These are phyloP conservation scores for Coriaria nepalensis DNA, from an alignment of 306 rosid genomes.

Conservation along the genomic window DNA sequence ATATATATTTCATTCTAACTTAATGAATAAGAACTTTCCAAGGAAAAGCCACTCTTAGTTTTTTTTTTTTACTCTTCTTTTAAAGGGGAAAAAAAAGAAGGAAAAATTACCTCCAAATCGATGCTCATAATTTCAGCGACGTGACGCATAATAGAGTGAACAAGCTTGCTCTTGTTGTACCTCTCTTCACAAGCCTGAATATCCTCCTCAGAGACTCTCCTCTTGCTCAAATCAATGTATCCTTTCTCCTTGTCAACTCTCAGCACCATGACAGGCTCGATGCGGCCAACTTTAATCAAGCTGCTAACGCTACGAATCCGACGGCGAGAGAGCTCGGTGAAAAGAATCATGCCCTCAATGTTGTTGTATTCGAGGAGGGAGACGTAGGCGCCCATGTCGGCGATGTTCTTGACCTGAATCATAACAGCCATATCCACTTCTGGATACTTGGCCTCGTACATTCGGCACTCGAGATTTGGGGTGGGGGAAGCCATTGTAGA, in stretches of 20 bases:
- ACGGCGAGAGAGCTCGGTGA: slow-evolving; percentile 96
- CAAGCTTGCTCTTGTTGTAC: slow-evolving; percentile 90
- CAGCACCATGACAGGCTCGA: slow-evolving; percentile 80
- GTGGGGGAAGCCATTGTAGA: slow-evolving; percentile 28
- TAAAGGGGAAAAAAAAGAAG: too few relatives aligned
- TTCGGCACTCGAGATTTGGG: slow-evolving; percentile 77
- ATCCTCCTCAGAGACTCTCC: slow-evolving; percentile 92
- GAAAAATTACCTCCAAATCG: slow-evolving; percentile 62
- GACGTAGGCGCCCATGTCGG: slow-evolving; percentile 97
- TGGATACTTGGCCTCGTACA: slow-evolving; percentile 87
- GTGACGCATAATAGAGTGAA: not conserved
- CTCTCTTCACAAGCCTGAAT: slow-evolving; percentile 80
- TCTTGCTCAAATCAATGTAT: slow-evolving; percentile 71
- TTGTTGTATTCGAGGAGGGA: slow-evolving; percentile 90
- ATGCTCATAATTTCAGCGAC: slow-evolving; percentile 53
- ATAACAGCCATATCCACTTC: slow-evolving; percentile 98
- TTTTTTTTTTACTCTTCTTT: too few relatives aligned
- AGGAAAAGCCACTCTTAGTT: too few relatives aligned
- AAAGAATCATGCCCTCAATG: slow-evolving; percentile 93
- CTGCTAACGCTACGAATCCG: slow-evolving; percentile 90
- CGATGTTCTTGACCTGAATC: slow-evolving; percentile 96
- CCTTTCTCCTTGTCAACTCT: slow-evolving; percentile 83
- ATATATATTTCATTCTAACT: too few relatives aligned
- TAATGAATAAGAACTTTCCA: too few relatives aligned
- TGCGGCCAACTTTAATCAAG: slow-evolving; percentile 69